Percentiles rank a stretch among this genome's conserved stretches.
These are phyloP conservation scores for Sapria himalayana DNA, from an alignment of 345 rosid species.

Conservation along the genomic window DNA sequence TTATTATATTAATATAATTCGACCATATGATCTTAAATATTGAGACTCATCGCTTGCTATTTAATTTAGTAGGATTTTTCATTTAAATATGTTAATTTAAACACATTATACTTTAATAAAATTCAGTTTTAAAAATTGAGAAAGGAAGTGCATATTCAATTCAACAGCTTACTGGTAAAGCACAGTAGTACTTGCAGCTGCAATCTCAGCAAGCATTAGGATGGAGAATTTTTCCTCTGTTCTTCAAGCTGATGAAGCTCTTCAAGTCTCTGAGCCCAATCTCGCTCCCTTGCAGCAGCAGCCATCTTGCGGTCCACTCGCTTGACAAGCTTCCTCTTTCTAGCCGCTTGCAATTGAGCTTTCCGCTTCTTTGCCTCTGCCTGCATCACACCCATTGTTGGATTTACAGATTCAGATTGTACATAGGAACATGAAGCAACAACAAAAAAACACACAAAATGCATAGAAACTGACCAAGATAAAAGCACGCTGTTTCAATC, in stretches of 20 bases:
- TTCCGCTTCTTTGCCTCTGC: conserved; percentile 86
- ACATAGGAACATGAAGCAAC: background rate
- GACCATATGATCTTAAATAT: no score
- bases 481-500: conserved; percentile 37
- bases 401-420: background rate
- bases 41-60: no score
- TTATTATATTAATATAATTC: no score
- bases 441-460: background rate
- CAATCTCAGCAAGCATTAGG: conserved; percentile 1
- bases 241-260: conserved; percentile 59
- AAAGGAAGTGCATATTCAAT: no score
- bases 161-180: background rate
- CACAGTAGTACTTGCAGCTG: background rate
- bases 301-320: conserved; percentile 34
- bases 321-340: conserved; percentile 37
- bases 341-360: conserved; percentile 65
- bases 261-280: conserved; percentile 53
- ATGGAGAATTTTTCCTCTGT: conserved; percentile 42
- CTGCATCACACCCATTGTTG: conserved; percentile 19
- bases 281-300: conserved; percentile 77
- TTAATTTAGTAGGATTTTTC: no score
- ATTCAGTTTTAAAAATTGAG: no score
- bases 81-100: no score
- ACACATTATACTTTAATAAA: no score
- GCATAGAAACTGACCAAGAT: conserved; percentile 22